Conservation (phyloP, 176 grass and related monocot genomes). For the Cocos nucifera region DNA sequence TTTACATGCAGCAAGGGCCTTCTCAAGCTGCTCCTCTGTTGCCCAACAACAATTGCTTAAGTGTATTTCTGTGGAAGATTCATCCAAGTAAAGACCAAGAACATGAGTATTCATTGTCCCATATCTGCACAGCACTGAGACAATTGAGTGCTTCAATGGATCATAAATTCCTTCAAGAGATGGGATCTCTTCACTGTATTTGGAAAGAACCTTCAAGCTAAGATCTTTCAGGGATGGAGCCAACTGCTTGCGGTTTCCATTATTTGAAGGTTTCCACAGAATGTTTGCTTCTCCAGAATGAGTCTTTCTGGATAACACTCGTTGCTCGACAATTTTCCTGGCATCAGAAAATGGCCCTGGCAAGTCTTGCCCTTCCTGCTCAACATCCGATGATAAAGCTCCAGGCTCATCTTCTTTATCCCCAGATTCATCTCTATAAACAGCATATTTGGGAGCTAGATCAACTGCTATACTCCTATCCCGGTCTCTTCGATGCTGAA, state of each 20-base stretch:
- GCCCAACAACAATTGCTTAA: slow-evolving; percentile 5
- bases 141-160: neutral
- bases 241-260: neutral
- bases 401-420: too few species aligned
- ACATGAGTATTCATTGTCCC: neutral
- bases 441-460: too few species aligned
- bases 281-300: too few species aligned
- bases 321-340: too few species aligned
- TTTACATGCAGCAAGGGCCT: neutral
- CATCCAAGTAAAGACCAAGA: neutral
- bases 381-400: too few species aligned
- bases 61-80: slow-evolving; percentile 1
- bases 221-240: neutral
- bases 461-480: too few species aligned
- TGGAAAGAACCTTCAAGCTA: neutral
- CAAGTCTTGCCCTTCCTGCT: too few species aligned
- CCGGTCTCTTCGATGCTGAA: too few species aligned
- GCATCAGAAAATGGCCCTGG: too few species aligned
- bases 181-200: slow-evolving; percentile 2
- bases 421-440: too few species aligned
- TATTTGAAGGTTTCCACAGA: too few species aligned
- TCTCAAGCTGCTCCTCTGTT: neutral
- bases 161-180: slow-evolving; percentile 11
- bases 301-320: too few species aligned
- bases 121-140: neutral